These are phyloP conservation scores for Gymnopilus dilepis DNA, from an alignment of 768 basidiomycete species.

Conservation along the genomic window DNA sequence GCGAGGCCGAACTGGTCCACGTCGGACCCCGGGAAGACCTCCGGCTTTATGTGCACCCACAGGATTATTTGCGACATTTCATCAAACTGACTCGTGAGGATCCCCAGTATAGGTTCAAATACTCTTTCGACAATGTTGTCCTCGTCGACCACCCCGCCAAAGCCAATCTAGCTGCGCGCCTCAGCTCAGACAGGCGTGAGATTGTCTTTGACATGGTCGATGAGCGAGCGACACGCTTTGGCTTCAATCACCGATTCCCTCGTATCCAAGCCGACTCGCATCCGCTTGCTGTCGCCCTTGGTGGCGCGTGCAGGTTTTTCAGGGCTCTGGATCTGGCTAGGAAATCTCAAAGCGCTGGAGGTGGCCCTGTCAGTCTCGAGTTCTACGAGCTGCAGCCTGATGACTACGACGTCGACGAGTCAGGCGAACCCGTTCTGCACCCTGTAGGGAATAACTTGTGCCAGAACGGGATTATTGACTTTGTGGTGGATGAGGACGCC, in stretches of 20 bases:
- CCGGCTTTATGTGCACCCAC: background rate
- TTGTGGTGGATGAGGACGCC: constrained; percentile 4
- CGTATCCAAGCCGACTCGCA: background rate
- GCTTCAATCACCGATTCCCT: background rate
- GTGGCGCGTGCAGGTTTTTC: background rate
- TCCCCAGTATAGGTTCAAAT: background rate
- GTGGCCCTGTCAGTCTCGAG: background rate
- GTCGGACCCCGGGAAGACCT: background rate
- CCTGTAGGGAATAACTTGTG: background rate
- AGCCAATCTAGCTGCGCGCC: background rate
- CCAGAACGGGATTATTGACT: constrained; percentile 6
- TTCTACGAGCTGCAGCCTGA: background rate
- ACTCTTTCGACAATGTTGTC: background rate
- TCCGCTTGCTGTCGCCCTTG: background rate
- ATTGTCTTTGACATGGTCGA: background rate
- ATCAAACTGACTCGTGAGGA: background rate
- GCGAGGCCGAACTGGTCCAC: constrained; percentile 2
- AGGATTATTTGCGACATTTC: background rate
- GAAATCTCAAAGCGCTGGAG: background rate
- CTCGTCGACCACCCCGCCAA: background rate
- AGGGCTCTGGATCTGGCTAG: constrained; percentile 1
- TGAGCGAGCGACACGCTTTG: background rate
- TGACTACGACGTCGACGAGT: background rate
- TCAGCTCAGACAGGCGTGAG: background rate
- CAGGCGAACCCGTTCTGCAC: background rate